A percentile compares a stretch with the other conserved stretches of the same genome.
Evolutionary conservation across 179 eudicot species (phyloP).

Genomic region (Silene coronaria): DNA sequence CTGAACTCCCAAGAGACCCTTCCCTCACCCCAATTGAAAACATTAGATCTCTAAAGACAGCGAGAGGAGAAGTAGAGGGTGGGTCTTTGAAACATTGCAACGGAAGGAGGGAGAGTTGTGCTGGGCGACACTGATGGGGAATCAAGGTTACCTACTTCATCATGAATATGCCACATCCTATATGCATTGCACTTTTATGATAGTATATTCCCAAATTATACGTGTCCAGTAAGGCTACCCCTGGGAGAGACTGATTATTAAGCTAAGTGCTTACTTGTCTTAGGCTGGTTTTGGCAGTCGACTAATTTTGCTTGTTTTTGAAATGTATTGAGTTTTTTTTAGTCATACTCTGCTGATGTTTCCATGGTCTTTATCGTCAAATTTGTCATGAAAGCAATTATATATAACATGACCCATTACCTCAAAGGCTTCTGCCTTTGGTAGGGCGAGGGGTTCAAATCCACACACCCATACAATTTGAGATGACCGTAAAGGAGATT

Average conservation of each 20-base stretch:
- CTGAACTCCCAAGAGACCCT: not conserved
- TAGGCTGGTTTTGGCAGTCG: not conserved
- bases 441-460: not conserved
- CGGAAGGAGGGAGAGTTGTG: not conserved
- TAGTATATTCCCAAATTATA: no score
- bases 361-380: not conserved
- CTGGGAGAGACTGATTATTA: not conserved
- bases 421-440: not conserved
- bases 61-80: not conserved
- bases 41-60: not conserved
- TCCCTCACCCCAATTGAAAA: not conserved
- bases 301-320: not conserved
- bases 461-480: not conserved
- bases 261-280: not conserved
- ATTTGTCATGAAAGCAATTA: not conserved
- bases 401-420: not conserved
- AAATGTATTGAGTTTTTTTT: not conserved
- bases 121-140: not conserved
- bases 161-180: not conserved
- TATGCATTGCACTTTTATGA: not conserved
- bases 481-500: not conserved
- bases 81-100: not conserved
- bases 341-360: not conserved
- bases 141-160: not conserved
- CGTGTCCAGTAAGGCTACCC: not conserved